Evolutionary conservation across 2,329 filamentous ascomycete genomes (phyloP).

Genomic region (Macroventuria anomochaeta): DNA sequence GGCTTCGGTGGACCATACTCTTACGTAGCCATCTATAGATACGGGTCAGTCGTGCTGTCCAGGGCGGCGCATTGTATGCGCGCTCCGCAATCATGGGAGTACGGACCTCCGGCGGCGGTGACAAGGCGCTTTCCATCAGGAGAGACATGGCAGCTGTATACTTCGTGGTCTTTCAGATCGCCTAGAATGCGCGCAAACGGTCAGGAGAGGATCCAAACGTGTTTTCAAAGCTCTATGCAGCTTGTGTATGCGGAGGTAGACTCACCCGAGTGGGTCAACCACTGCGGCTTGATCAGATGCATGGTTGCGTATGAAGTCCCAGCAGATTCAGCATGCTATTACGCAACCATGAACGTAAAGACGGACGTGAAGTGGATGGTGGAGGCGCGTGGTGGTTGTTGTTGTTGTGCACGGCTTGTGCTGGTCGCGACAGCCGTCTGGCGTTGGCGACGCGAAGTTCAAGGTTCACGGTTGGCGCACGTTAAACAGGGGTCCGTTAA

Average conservation of each 20-base stretch:
- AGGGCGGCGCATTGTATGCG: conserved; percentile 27
- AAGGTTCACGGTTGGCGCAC: conserved; percentile 34
- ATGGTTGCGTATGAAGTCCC: conserved; percentile 44
- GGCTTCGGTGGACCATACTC: conserved; percentile 96
- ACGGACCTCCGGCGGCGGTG: conserved; percentile 87
- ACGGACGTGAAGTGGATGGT: conserved; percentile 3
- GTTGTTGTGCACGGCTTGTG: conserved; percentile 26
- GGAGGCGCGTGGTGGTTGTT: conserved; percentile 23
- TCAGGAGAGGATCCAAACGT: conserved; percentile 19
- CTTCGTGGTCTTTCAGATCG: conserved; percentile 97
- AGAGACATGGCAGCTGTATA: conserved; percentile 97
- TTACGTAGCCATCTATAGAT: conserved; percentile 83
- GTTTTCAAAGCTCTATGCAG: conserved; percentile 2
- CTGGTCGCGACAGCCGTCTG: conserved; percentile 39
- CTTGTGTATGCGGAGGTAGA: conserved; percentile 28
- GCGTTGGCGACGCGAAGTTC: conserved; percentile 41
- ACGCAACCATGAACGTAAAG: conserved; percentile 31
- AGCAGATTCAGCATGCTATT: conserved; percentile 33
- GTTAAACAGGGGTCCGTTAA: conserved; percentile 37
- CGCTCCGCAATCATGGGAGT: conserved; percentile 21
- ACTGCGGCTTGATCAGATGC: conserved; percentile 86
- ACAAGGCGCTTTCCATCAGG: conserved; percentile 91
- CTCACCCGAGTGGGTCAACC: conserved; percentile 90
- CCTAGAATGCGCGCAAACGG: conserved; percentile 57
- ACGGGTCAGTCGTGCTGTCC: conserved; percentile 24